Base-by-base conservation (phyloP, 768 basidiomycete genomes). In the Postia placenta region DNA sequence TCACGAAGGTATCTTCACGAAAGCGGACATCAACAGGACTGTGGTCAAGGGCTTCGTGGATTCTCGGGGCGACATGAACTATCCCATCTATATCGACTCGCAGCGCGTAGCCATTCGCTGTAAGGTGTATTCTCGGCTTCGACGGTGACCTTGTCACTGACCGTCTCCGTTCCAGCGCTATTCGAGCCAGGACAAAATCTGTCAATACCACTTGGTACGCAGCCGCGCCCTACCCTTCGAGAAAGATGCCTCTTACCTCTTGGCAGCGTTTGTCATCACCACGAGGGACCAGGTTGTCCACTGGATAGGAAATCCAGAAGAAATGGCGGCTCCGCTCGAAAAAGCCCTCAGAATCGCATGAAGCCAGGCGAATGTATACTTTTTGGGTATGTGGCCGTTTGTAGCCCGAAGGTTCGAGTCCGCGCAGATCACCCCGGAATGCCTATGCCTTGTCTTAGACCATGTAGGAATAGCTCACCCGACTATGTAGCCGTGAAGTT, bases 261-360 rank as follows among this genome's bases (percentile, higher is more conserved):
- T 44, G 45, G 23, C 33, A 64, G 62, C 54, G 37, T 64, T 61
- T 47, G 57, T 64, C 45, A 64, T 64, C 47, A 56, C 62, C 11
- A 54, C 56, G 20, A 55, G 53, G 48, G 62, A 64, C 57, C 50
- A 53, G 38, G 47, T 56, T 28, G 52, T 64, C 35, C 59, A 52
- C 4, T 64, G 62, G 62, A 44, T 64, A 27, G 62, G 62, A 7
- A 64, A 64, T 51, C 59, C 59, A 5, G 62, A 64, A 48, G 60
- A 64, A 37, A 60, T 64, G 55, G 53, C 52, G 5, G 47, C 17
- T 19, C 62, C 60, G 14, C 57, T 64, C 33, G 59, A 55, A 24
- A 45, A 51, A 25, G 50, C 50, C 24, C 36, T 60, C 30, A 43
- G 47, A 11, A 38, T 50, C 25, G 45, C 47, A 38, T 63, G 45